phyloP scores from a whole-genome alignment of 2,329 filamentous ascomycete genomes.

The Cytospora schulzeri region DNA sequence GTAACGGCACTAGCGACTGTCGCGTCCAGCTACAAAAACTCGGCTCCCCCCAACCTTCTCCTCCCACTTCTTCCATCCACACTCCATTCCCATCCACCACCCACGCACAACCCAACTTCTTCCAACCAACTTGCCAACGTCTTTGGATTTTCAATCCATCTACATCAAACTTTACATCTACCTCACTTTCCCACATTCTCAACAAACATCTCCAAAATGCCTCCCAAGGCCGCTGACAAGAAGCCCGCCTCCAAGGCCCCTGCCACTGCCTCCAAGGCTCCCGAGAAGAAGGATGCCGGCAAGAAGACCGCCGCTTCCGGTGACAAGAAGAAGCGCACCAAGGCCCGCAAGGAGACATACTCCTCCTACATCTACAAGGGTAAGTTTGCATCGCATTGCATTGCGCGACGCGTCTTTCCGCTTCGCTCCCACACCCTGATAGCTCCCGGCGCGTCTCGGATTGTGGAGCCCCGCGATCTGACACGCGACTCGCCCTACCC shows the following conservation, averaged over 20 bases:
- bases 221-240: conserved; percentile 98
- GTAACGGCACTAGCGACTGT: conserved; percentile 53
- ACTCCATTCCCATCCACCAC: conserved; percentile 43
- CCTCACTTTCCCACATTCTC: conserved; percentile 16
- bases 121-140: conserved; percentile 30
- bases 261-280: conserved; percentile 67
- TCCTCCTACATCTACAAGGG: conserved; percentile 99
- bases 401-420: conserved; percentile 29
- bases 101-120: conserved; percentile 36
- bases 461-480: conserved; percentile 1
- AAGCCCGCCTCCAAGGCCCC: conserved; percentile 98
- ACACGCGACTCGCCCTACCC: conserved; percentile 9
- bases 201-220: conserved; percentile 66
- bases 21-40: conserved; percentile 65
- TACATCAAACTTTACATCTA: conserved; percentile 29
- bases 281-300: conserved; percentile 99
- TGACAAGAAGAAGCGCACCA: conserved; percentile 99
- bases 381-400: conserved; percentile 48
- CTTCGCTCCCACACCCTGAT: conserved; percentile 17
- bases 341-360: conserved; percentile 99
- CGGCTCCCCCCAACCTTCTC: conserved; percentile 52
- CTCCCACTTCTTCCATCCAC: conserved; percentile 47
- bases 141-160: conserved; percentile 30
- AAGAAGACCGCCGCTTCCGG: conserved; percentile 98
- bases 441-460: conserved; percentile 4